A percentile compares a stretch with the other conserved stretches of the same genome.
phyloP scores from a whole-genome alignment of 257 asterid genomes.

The Solanum chiquidenum region DNA sequence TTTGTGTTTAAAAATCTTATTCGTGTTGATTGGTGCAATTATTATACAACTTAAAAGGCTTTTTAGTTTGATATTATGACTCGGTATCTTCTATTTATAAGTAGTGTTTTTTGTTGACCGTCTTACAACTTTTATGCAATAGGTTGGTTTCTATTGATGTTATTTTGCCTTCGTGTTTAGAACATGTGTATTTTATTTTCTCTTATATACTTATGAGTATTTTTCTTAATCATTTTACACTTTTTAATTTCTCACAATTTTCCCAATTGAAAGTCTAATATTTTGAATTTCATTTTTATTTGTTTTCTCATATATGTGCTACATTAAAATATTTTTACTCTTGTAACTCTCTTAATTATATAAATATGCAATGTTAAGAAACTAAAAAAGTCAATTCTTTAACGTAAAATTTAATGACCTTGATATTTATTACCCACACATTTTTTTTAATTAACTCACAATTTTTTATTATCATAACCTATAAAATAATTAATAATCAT shows the following conservation, averaged over 20 bases:
- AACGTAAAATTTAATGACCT: neutral
- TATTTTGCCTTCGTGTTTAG: neutral
- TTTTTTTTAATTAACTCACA: too few species aligned
- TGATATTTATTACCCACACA: neutral
- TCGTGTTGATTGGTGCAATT: neutral
- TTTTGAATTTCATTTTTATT: too few species aligned
- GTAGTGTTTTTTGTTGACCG: neutral
- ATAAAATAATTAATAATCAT: neutral
- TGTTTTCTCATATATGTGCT: neutral
- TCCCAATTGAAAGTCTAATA: neutral
- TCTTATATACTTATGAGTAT: neutral
- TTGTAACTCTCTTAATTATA: neutral
- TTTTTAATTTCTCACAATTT: neutral
- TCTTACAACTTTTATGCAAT: neutral
- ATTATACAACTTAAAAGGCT: neutral
- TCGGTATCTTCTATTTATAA: neutral
- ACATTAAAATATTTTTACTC: neutral
- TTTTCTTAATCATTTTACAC: neutral
- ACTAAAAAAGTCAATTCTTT: neutral
- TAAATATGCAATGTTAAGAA: neutral
- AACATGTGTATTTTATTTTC: neutral
- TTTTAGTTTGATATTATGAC: neutral
- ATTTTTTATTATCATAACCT: neutral
- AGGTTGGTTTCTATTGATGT: neutral
- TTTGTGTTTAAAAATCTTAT: neutral